phyloP scores from a whole-genome alignment of 352 stramenopile species.

The Pythium utonaiense region DNA sequence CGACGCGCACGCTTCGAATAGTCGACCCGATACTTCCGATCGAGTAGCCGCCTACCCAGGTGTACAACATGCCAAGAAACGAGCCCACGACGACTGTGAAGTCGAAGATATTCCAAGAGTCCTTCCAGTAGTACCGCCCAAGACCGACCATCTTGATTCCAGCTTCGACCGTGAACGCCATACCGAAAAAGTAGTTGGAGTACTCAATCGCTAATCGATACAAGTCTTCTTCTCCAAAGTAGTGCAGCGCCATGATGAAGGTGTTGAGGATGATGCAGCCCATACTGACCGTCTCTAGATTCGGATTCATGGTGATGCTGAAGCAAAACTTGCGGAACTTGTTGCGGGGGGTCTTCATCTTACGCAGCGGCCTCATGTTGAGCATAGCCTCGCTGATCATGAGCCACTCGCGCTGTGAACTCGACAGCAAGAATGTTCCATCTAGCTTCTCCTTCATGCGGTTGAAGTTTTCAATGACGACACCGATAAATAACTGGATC shows the following conservation, averaged over 20 bases:
- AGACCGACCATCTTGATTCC: slow-evolving; percentile 77
- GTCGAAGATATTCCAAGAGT: slow-evolving; percentile 85
- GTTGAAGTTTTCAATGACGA: slow-evolving; percentile 91
- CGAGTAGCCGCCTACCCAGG: slow-evolving; percentile 22
- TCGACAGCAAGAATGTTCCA: slow-evolving; percentile 65
- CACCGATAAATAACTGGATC: slow-evolving; percentile 90
- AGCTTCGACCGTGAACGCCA: slow-evolving; percentile 81
- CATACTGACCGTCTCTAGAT: slow-evolving; percentile 77
- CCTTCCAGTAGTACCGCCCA: slow-evolving; percentile 69
- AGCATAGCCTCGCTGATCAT: slow-evolving; percentile 53
- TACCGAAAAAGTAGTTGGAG: slow-evolving; percentile 76
- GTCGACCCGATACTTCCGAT: slow-evolving; percentile 46
- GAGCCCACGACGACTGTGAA: slow-evolving; percentile 53
- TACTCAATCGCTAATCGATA: slow-evolving; percentile 54
- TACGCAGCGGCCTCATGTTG: slow-evolving; percentile 35
- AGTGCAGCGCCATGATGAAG: slow-evolving; percentile 74
- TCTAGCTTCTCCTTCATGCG: slow-evolving; percentile 64
- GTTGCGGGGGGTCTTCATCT: slow-evolving; percentile 41
- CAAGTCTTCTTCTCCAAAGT: slow-evolving; percentile 73
- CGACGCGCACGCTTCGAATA: slow-evolving; percentile 82
- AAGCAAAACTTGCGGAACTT: slow-evolving; percentile 36
- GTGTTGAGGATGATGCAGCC: slow-evolving; percentile 86
- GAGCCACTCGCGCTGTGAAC: slow-evolving; percentile 70
- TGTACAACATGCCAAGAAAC: slow-evolving; percentile 48
- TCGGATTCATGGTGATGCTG: slow-evolving; percentile 35